These are phyloP conservation scores for Limnanthes douglasii DNA, from an alignment of 345 rosid species.

Conservation along the genomic window DNA sequence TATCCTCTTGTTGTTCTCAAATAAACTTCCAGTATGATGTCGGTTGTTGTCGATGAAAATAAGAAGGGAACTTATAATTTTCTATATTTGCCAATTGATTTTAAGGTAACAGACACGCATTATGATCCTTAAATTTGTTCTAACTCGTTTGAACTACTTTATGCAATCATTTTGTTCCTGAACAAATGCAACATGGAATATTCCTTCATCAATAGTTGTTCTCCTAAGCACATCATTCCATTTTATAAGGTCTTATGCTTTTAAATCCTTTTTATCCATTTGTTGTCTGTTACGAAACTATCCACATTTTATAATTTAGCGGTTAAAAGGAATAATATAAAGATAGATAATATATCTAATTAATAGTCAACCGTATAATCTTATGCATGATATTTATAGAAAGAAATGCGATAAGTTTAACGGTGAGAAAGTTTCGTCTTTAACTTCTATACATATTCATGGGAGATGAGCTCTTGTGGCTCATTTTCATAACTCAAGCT, in stretches of 20 bases:
- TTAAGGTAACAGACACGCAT: conserved; percentile 28
- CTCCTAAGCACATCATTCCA: conserved; percentile 46
- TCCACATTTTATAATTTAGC: not conserved
- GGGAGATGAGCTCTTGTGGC: conserved; percentile 68
- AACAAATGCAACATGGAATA: conserved; percentile 78
- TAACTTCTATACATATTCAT: conserved; percentile 75
- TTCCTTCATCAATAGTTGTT: conserved; percentile 65
- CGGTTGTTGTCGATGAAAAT: conserved; percentile 58
- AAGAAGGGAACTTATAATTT: conserved; percentile 55
- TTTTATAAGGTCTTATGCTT: conserved; percentile 39
- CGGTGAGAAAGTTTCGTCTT: conserved; percentile 79
- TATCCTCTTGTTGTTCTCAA: conserved; percentile 13
- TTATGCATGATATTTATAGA: conserved; percentile 55
- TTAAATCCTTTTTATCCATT: not conserved
- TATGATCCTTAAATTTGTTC: conserved; percentile 3
- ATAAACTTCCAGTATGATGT: conserved; percentile 64
- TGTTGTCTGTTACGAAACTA: not conserved
- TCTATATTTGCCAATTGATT: conserved; percentile 66
- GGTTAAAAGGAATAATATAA: not conserved
- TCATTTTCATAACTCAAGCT: conserved; percentile 78
- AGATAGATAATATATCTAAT: too few species aligned
- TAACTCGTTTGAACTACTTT: too few species aligned
- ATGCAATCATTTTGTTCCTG: conserved; percentile 39
- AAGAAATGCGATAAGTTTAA: conserved; percentile 90
- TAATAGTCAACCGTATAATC: too few species aligned